Conservation (phyloP, 2,329 filamentous ascomycete species). For the Ophiognomonia clavigignenti-juglandacearum region DNA sequence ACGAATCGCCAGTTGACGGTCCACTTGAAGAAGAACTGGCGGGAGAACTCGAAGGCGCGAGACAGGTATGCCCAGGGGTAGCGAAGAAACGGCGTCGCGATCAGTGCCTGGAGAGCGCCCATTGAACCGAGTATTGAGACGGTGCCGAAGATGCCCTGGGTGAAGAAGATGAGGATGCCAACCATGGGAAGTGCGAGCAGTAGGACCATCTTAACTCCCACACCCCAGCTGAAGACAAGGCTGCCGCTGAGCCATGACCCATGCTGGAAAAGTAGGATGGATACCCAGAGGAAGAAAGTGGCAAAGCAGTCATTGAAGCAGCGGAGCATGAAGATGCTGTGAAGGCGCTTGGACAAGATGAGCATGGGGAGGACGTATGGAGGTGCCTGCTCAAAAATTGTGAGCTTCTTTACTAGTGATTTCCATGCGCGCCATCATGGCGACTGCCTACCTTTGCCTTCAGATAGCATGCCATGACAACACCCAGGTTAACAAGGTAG, state of each 20-base stretch:
- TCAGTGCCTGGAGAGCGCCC: conserved; percentile 52
- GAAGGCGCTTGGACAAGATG: conserved; percentile 83
- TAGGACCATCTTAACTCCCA: conserved; percentile 95
- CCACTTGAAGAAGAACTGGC: conserved; percentile 95
- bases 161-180: conserved; percentile 69
- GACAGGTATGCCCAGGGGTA: conserved; percentile 69
- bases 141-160: conserved; percentile 68
- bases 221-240: conserved; percentile 67
- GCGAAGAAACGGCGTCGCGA: conserved; percentile 63
- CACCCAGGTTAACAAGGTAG: conserved; percentile 68
- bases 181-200: conserved; percentile 79
- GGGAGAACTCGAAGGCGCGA: conserved; percentile 83
- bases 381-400: conserved; percentile 52
- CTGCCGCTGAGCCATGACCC: conserved; percentile 69
- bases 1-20: conserved; percentile 98
- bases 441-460: conserved; percentile 54
- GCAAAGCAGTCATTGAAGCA: conserved; percentile 97
- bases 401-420: background rate
- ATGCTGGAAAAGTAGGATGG: conserved; percentile 74
- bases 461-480: conserved; percentile 81
- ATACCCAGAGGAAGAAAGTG: conserved; percentile 73
- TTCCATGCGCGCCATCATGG: background rate
- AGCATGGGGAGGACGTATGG: conserved; percentile 85
- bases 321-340: conserved; percentile 87
- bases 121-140: conserved; percentile 30